phyloP scores from a whole-genome alignment of 106 monocot species.

The Amphibolis antarctica region DNA sequence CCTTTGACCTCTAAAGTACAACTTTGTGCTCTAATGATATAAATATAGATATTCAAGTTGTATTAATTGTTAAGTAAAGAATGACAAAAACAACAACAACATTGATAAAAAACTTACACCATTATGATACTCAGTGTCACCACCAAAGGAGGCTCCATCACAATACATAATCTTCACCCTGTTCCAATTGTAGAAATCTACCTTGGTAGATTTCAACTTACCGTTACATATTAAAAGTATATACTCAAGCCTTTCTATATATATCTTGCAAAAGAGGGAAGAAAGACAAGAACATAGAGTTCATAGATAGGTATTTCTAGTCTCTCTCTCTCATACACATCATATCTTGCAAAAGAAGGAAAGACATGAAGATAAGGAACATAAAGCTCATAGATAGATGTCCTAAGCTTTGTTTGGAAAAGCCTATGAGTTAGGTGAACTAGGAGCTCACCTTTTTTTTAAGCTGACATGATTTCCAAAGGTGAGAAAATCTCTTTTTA shows the following conservation, averaged over 20 bases:
- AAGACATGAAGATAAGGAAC: neutral
- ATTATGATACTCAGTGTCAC: slow-evolving; percentile 49
- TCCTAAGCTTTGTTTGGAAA: no score
- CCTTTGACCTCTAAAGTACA: slow-evolving; percentile 79
- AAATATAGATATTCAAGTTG: no score
- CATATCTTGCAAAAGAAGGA: neutral
- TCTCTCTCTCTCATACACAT: no score
- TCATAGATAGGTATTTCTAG: no score
- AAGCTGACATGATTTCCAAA: no score
- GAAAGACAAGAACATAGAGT: no score
- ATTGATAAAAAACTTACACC: slow-evolving; percentile 24
- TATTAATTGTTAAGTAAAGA: no score
- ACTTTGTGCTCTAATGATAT: slow-evolving; percentile 20
- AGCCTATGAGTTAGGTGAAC: no score
- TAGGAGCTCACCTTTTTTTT: no score
- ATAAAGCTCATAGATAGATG: neutral
- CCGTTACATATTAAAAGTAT: no score
- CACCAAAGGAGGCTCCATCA: slow-evolving; percentile 80
- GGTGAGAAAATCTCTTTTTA: no score
- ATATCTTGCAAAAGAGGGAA: no score
- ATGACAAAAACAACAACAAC: neutral
- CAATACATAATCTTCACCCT: slow-evolving; percentile 84
- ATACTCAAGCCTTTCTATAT: neutral
- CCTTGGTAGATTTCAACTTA: neutral
- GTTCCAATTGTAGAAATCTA: slow-evolving; percentile 95